phyloP scores from a whole-genome alignment of 495 filamentous ascomycete genomes.

The Penicillium macrosclerotiorum region DNA sequence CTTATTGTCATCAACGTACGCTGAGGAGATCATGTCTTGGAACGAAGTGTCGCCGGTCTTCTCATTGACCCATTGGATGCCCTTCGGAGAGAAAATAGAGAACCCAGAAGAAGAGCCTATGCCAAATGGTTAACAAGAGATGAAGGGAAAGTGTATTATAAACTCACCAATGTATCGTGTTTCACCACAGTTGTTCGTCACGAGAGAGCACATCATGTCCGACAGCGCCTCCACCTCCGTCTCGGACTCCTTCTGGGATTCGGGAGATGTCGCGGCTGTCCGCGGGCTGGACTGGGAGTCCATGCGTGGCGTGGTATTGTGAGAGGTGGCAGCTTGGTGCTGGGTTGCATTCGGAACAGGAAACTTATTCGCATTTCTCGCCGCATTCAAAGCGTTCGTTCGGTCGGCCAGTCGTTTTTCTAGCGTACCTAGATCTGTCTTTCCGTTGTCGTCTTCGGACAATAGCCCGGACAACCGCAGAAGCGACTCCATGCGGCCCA shows the following conservation, averaged over 20 bases:
- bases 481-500: slow-evolving; percentile 90
- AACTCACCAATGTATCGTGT: slow-evolving; percentile 89
- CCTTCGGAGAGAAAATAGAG: slow-evolving; percentile 96
- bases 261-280: slow-evolving; percentile 60
- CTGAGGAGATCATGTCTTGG: slow-evolving; percentile 89
- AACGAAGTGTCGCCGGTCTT: slow-evolving; percentile 95
- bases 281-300: slow-evolving; percentile 57
- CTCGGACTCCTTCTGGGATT: slow-evolving; percentile 54
- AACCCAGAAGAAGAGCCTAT: slow-evolving; percentile 95
- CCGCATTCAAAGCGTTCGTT: slow-evolving; percentile 36
- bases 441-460: slow-evolving; percentile 81
- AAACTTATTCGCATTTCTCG: slow-evolving; percentile 33
- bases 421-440: slow-evolving; percentile 83
- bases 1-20: slow-evolving; percentile 81
- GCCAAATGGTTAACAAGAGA: slow-evolving; percentile 20
- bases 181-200: slow-evolving; percentile 96
- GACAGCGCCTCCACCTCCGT: slow-evolving; percentile 85
- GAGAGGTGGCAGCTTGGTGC: slow-evolving; percentile 32
- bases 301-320: slow-evolving; percentile 45
- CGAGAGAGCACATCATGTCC: slow-evolving; percentile 98
- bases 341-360: slow-evolving; percentile 24
- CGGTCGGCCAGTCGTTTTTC: slow-evolving; percentile 79
- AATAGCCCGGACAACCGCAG: slow-evolving; percentile 83
- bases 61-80: slow-evolving; percentile 97
- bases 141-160: no score